Evolutionary conservation across 1,284 basidiomycete genomes (phyloP).

Genomic region (Ganoderma sinense): DNA sequence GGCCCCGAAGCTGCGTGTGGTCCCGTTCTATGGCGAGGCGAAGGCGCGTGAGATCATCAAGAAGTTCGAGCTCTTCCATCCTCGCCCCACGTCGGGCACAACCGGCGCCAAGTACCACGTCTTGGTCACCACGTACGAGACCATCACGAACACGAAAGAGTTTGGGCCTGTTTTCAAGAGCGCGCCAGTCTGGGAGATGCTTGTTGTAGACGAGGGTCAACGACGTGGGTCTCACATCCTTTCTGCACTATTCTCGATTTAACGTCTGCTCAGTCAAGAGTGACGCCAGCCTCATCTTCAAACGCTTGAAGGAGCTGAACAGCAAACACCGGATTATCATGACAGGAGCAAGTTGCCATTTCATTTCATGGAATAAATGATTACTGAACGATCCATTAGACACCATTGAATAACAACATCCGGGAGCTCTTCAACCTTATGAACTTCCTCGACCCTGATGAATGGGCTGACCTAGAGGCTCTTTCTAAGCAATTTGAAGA

Average conservation of each 20-base stretch:
- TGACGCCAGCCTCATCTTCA: conserved; percentile 84
- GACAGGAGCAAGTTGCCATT: conserved; percentile 74
- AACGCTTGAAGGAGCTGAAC: conserved; percentile 82
- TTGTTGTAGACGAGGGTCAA: conserved; percentile 95
- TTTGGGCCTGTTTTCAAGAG: conserved; percentile 79
- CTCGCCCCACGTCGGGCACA: conserved; percentile 42
- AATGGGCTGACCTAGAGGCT: conserved; percentile 78
- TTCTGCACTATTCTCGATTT: background rate
- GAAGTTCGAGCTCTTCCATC: conserved; percentile 83
- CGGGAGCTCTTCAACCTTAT: conserved; percentile 95
- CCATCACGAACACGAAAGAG: conserved; percentile 70
- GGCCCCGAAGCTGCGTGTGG: conserved; percentile 84
- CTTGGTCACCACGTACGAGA: conserved; percentile 91
- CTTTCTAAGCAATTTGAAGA: conserved; percentile 79
- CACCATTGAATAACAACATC: conserved; percentile 97
- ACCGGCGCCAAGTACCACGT: conserved; percentile 82
- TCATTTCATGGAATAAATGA: background rate
- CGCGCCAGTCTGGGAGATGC: conserved; percentile 89
- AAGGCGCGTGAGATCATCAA: conserved; percentile 84
- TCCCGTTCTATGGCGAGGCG: conserved; percentile 84
- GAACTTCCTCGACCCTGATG: conserved; percentile 86
- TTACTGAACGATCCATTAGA: conserved; percentile 51
- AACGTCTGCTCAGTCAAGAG: conserved; percentile 70
- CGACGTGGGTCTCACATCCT: conserved; percentile 62
- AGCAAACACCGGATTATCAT: conserved; percentile 88